Conservation (phyloP, 768 basidiomycete species). For the Russula foetens region DNA sequence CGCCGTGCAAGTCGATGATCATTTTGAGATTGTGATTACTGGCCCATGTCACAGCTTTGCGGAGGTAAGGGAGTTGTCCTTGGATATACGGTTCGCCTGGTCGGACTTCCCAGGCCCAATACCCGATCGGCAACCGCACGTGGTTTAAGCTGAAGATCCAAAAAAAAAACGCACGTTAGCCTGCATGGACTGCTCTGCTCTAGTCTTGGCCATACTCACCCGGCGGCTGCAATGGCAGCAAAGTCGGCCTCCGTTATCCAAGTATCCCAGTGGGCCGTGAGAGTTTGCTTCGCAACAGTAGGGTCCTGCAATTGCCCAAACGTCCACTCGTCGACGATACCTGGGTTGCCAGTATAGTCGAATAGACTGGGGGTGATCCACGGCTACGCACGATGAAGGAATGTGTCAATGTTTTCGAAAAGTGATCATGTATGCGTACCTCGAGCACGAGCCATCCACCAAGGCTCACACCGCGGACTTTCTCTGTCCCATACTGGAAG, state of each 20-base stretch:
- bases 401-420: neutral
- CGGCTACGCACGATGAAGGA: conserved; percentile 32
- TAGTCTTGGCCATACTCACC: conserved; percentile 32
- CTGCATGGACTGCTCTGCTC: too few species aligned
- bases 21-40: conserved; percentile 62
- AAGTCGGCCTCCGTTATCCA: conserved; percentile 86
- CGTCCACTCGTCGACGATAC: conserved; percentile 72
- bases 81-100: conserved; percentile 75
- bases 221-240: conserved; percentile 61
- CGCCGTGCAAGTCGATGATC: conserved; percentile 64
- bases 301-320: conserved; percentile 56
- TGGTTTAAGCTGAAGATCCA: conserved; percentile 54
- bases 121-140: conserved; percentile 79
- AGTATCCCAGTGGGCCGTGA: conserved; percentile 68
- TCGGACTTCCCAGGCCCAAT: conserved; percentile 82
- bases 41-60: conserved; percentile 66
- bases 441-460: conserved; percentile 57
- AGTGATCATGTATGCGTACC: conserved; percentile 26
- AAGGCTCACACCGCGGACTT: conserved; percentile 77
- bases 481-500: conserved; percentile 67
- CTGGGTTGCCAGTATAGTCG: conserved; percentile 50
- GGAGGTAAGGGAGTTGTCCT: conserved; percentile 67
- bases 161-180: neutral
- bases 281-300: conserved; percentile 38
- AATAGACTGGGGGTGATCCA: conserved; percentile 78